Base-by-base conservation (phyloP, 306 rosid genomes). In the Pterocarpus santalinus region DNA sequence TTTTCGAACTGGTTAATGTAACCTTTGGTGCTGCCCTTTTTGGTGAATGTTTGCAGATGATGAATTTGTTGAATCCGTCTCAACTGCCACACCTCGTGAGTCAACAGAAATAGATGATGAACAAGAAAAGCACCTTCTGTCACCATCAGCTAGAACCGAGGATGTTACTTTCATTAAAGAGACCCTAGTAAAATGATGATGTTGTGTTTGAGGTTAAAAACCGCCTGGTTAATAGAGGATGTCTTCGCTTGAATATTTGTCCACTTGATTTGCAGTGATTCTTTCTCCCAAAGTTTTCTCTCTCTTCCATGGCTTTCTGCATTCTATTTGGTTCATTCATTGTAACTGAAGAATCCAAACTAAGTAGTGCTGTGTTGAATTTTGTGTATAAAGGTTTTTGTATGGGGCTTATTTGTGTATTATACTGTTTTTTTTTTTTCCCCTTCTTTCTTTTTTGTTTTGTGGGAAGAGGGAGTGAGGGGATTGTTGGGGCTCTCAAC, bases 81-180 rank as follows among this genome's bases (percentile, higher is more conserved):
- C 97, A 28, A 72, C 85, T 53, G 52, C 87, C 84, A 84, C 93
- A 12, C 90, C 89, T 22, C 80, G 58, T 3, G 88, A 46, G 39
- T 85, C 88, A 1, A 71, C 86, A 39, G 93, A 93, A 77, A 66
- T 89, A 15, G 87, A 89, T 17, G 91, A 90, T 1, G 86, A 92
- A 30, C 95, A 87, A 76, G 94, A 90, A 79, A 96, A 82, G 74
- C 86, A 75, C 46, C 89, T 90, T 85, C 90, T 96, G 78, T 81
- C 90, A 9, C 84, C 88, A 7, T 13, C 86, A 66, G 64, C 86
- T 63, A 78, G 86, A 72, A 44, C 35, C 5, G 92, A 83, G 10
- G 93, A 90, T 57, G 84, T 89, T 81, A 73, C 85, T 67, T 89
- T 93, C 61, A 64, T 96, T 47, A 86, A 78, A 81, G 98, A 92